Base-by-base conservation (phyloP, 116 monocot species). In the Trichopus zeylanicus region DNA sequence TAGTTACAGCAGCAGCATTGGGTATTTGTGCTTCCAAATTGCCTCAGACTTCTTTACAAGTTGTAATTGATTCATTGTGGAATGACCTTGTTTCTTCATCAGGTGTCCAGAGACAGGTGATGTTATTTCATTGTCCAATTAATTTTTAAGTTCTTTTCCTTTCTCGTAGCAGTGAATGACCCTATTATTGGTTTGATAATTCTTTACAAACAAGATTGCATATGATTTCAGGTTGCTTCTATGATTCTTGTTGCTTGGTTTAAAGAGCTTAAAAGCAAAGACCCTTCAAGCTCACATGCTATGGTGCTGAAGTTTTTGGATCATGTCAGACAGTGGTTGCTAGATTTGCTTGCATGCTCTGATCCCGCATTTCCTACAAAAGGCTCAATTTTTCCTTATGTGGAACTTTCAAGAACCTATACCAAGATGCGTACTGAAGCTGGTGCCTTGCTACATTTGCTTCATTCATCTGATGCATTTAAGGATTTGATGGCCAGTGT, bases 331-430 rank as follows among this genome's bases (percentile, higher is more conserved):
- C 62, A 77, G 28, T 91, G 79, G 81, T 34, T 97, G 34, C 70
- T 97, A 28, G 85, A 85, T 66, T 62, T 97, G 57, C 72, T 97
- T 52, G 28, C 79, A 25, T 97, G 97, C 56, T 64, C 81, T 30
- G 91, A 97, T 57, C 97, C 97, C 57, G 19, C 91, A 75, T 85
- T 80, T 75, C 97, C 97, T 27, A 97, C 97, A 6, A 97, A 97
- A 61, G 73, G 77, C 68, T 79, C 97, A 26, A 60, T 48, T 68
- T 81, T 79, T 70, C 97, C 97, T 25, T 97, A 97, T 79, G 53
- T 77, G 10, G 97, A 97, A 66, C 91, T 97, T 70, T 84, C 91
- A 70, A 91, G 82, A 80, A 87, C 91, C 26, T 97, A 87, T 59
- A 53, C 57, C 22, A 97, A 91, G 64, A 90, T 97, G 97, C 87